Base-by-base conservation (phyloP, 805 yeast species). In the Groenewaldozyma tartarivorans region DNA sequence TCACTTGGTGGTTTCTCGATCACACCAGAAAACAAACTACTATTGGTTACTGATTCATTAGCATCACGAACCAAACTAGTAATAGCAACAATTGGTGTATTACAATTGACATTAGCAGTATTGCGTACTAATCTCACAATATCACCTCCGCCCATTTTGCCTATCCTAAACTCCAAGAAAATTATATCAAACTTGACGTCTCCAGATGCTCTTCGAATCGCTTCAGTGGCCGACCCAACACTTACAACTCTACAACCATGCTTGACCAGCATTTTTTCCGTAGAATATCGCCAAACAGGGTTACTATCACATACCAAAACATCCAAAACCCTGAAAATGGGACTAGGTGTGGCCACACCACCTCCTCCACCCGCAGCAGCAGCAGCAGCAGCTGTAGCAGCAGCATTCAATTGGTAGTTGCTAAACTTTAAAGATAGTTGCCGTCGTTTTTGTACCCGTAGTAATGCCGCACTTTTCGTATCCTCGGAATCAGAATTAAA, bases 231-330 rank as follows among this genome's bases (percentile, higher is more conserved):
- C 44, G 78, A 77, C 0, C 77, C 66, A 4, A 84, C 81, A 2
- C 82, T 67, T 3, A 84, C 82, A 5, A 86, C 95, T 9, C 79
- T 75, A 62, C 95, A 86, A 1, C 94, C 94, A 19, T 78, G 55
- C 39, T 70, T 68, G 45, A 76, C 84, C 43, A 90, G 64, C 46
- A 79, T 69, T 44, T 71, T 74, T 33, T 76, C 71, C 20, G 80
- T 71, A 11, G 84, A 69, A 52, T 74, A 83, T 37, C 94, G 63
- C 49, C 84, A 79, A 42, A 81, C 81, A 0, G 95, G 92, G 45
- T 84, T 83, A 2, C 92, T 86, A 52, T 86, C 95, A 60, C 96
- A 87, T 11, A 86, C 66, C 35, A 90, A 64, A 3, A 87, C 78
- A 56, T 84, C 88, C 49, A 82, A 58, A 2, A 57, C 51, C 16